These are phyloP conservation scores for Lepidium aucheri DNA, from an alignment of 345 rosid genomes.

Conservation along the genomic window DNA sequence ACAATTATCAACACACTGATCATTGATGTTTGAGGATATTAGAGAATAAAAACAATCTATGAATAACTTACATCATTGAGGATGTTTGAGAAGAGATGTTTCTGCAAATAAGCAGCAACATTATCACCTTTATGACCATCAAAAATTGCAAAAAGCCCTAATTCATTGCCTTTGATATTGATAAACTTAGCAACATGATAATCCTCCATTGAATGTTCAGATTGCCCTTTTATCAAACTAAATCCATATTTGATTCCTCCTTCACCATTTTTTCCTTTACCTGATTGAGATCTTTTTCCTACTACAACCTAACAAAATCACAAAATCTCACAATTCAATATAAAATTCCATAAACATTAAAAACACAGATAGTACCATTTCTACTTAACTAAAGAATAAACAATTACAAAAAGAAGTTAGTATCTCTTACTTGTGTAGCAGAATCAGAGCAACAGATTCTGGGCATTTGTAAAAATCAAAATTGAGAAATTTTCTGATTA, in stretches of 20 bases:
- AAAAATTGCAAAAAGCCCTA: conserved; percentile 67
- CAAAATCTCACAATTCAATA: neutral
- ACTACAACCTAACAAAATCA: neutral
- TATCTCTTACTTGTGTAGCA: conserved; percentile 1
- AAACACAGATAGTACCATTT: too few relatives aligned
- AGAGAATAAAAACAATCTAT: neutral
- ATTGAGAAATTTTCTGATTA: neutral
- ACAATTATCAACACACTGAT: neutral
- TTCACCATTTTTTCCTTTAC: conserved; percentile 48
- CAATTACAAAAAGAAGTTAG: neutral
- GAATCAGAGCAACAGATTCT: conserved; percentile 20
- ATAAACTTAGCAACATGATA: conserved; percentile 63
- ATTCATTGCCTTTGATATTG: conserved; percentile 41
- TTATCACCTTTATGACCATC: conserved; percentile 71
- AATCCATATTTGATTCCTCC: conserved; percentile 53
- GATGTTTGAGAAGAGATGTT: conserved; percentile 57
- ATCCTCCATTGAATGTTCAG: conserved; percentile 77
- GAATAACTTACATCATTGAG: conserved; percentile 45
- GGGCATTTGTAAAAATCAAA: neutral
- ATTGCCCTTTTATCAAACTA: conserved; percentile 56
- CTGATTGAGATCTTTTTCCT: conserved; percentile 19
- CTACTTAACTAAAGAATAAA: too few relatives aligned
- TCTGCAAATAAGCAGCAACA: conserved; percentile 61
- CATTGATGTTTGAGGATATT: neutral
- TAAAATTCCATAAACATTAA: neutral